Evolutionary conservation across 2,329 filamentous ascomycete genomes (phyloP).

Genomic region (Ilyonectria destructans): DNA sequence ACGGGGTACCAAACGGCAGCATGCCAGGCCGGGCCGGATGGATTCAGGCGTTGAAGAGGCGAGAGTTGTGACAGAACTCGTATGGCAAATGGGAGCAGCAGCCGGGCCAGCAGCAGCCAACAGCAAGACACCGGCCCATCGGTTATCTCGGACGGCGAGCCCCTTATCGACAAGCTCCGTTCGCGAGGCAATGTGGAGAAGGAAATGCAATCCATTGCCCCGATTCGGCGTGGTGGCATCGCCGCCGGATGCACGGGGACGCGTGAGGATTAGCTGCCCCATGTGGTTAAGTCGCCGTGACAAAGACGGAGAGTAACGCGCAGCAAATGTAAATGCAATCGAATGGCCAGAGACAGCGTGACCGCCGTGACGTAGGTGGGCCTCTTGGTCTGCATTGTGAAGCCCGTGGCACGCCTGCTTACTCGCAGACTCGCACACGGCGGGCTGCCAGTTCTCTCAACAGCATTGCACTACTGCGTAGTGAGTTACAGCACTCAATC

Average conservation of each 20-base stretch:
- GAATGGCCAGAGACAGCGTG: background rate
- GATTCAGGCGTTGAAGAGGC: background rate
- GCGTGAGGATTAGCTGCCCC: slow-evolving; percentile 42
- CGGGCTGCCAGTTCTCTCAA: no score
- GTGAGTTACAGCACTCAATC: no score
- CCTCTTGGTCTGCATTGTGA: background rate
- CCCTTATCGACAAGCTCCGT: slow-evolving; percentile 38
- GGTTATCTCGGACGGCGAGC: slow-evolving; percentile 39
- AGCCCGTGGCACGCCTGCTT: no score
- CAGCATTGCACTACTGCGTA: no score
- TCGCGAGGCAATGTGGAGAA: background rate
- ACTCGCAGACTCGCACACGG: no score
- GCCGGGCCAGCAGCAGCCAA: background rate
- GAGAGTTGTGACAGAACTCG: background rate
- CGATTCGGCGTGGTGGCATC: slow-evolving; percentile 30
- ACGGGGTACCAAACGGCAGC: slow-evolving; percentile 24
- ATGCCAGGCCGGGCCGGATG: slow-evolving; percentile 1
- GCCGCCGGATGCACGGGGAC: background rate
- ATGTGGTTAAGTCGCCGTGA: slow-evolving; percentile 19
- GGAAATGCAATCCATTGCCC: slow-evolving; percentile 43
- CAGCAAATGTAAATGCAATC: background rate
- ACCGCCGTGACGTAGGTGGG: background rate
- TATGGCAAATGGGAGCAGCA: slow-evolving; percentile 3
- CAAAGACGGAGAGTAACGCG: background rate
- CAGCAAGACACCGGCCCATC: slow-evolving; percentile 5